Evolutionary conservation across 2,329 filamentous ascomycete genomes (phyloP).

Genomic region (Alternaria sp.): DNA sequence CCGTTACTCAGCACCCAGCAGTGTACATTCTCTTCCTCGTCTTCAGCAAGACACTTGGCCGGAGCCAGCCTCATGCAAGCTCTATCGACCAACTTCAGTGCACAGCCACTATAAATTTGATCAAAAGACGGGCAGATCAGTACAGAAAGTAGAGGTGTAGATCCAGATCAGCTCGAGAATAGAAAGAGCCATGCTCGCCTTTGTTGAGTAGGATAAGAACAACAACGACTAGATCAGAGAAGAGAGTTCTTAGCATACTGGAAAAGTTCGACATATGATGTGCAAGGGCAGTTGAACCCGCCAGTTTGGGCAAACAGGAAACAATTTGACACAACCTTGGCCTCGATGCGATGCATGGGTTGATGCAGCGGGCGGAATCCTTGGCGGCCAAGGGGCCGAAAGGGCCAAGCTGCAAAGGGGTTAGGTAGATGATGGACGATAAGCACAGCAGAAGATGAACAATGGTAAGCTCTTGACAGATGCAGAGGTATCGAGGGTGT

Average conservation of each 20-base stretch:
- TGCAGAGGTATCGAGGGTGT: conserved; percentile 11
- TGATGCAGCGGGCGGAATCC: conserved; percentile 19
- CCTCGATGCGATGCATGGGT: conserved; percentile 17
- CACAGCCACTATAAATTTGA: too few species aligned
- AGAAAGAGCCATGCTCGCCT: too few species aligned
- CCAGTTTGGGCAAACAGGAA: conserved; percentile 1
- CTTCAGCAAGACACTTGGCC: too few species aligned
- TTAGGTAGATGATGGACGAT: background rate
- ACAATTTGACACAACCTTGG: conserved; percentile 2
- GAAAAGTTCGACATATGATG: background rate
- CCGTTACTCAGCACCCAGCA: too few species aligned
- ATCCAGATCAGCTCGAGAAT: too few species aligned
- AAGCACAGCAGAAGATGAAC: conserved; percentile 1
- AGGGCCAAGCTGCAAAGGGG: background rate
- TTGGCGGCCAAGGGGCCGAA: conserved; percentile 20
- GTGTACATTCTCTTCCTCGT: too few species aligned
- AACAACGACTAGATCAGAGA: background rate
- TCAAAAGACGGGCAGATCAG: too few species aligned
- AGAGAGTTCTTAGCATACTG: background rate
- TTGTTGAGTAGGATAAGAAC: too few species aligned
- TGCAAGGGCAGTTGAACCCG: conserved; percentile 1
- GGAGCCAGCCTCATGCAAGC: too few species aligned
- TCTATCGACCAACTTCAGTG: too few species aligned
- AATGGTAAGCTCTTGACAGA: background rate
- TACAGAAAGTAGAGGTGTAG: too few species aligned